These are phyloP conservation scores for Salix udensis DNA, from an alignment of 345 rosid species.

Conservation along the genomic window DNA sequence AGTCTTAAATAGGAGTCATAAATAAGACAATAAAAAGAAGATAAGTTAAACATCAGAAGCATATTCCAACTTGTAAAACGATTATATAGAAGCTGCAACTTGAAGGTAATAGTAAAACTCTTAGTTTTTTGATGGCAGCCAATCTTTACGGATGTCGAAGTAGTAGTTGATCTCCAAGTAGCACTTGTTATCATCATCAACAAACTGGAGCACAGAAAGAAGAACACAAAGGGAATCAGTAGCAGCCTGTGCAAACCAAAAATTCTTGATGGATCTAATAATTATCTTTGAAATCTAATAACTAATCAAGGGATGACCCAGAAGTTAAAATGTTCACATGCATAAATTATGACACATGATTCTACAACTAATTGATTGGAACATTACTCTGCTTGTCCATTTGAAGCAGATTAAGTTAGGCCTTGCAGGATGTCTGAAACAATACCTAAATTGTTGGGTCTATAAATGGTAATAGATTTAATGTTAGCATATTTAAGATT, in stretches of 20 bases:
- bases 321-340: not conserved
- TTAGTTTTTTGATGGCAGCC: constrained; percentile 28
- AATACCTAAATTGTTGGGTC: not conserved
- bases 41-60: constrained; percentile 15
- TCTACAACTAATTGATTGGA: not conserved
- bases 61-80: constrained; percentile 16
- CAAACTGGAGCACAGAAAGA: constrained; percentile 44
- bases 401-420: not conserved
- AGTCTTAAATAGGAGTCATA: not conserved
- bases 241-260: not conserved
- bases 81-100: constrained; percentile 1
- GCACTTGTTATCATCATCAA: constrained; percentile 80
- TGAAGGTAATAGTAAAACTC: not conserved
- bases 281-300: not conserved
- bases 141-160: constrained; percentile 79
- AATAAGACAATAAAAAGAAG: not conserved
- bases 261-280: not conserved
- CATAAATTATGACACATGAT: not conserved
- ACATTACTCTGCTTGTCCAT: not conserved
- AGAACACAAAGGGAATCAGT: constrained; percentile 1
- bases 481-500: not conserved
- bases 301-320: not conserved
- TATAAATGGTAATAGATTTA: not conserved
- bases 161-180: constrained; percentile 87
- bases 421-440: not conserved